Conservation (phyloP, 2,329 filamentous ascomycete genomes). For the Nothophoma quercina region DNA sequence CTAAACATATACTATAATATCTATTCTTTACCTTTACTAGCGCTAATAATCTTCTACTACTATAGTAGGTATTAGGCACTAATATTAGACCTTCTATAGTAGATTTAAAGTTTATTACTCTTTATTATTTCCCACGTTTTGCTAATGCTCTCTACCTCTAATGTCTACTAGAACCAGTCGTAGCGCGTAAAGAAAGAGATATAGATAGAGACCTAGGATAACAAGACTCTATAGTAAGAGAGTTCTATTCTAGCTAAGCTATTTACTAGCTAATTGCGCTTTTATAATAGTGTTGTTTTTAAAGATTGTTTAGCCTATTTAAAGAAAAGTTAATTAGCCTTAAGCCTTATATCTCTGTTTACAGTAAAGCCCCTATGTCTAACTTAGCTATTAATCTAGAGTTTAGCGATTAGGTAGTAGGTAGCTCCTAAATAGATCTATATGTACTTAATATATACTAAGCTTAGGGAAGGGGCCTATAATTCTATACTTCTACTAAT, state of each 20-base stretch:
- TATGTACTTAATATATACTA: not conserved
- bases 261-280: no score
- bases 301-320: not conserved
- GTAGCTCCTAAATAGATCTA: not conserved
- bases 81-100: not conserved
- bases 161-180: not conserved
- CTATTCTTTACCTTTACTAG: conserved; percentile 2
- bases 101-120: not conserved
- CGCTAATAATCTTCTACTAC: not conserved
- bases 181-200: not conserved
- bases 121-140: not conserved
- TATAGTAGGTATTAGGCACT: not conserved
- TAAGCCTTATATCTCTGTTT: not conserved
- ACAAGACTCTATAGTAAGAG: not conserved
- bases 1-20: not conserved
- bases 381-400: not conserved
- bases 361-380: not conserved
- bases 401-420: not conserved
- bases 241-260: no score
- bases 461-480: not conserved
- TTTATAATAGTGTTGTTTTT: not conserved
- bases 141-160: conserved; percentile 1
- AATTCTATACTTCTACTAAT: not conserved
- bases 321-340: not conserved
- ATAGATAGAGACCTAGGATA: not conserved